Conservation (phyloP, 495 filamentous ascomycete species). For the Penicillium riverlandense region DNA sequence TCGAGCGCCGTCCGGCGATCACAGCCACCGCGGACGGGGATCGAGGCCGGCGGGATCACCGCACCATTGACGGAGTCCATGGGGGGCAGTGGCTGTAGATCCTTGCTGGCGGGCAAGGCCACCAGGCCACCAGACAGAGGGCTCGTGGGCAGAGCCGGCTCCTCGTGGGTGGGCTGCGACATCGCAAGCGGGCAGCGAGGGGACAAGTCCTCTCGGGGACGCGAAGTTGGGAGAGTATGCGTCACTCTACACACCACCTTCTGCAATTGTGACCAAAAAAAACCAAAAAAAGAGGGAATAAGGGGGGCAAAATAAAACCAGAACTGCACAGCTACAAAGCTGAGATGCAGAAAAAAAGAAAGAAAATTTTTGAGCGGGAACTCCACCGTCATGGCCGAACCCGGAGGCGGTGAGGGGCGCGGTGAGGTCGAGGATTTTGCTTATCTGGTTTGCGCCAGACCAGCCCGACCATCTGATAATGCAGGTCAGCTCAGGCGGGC, state of each 20-base stretch:
- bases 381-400: constrained; percentile 2
- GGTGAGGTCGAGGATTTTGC: constrained; percentile 4
- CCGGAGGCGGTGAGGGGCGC: no score
- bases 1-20: constrained; percentile 71
- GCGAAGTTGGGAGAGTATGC: constrained; percentile 17
- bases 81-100: constrained; percentile 24
- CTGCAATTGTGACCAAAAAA: neutral
- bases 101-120: constrained; percentile 18
- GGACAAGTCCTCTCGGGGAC: constrained; percentile 41
- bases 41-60: constrained; percentile 44
- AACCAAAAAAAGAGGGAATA: neutral
- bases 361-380: constrained; percentile 17
- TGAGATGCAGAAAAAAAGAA: constrained; percentile 16
- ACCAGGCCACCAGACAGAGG: constrained; percentile 29
- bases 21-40: constrained; percentile 34
- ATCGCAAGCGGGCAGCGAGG: constrained; percentile 26
- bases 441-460: neutral
- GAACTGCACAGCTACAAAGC: constrained; percentile 16
- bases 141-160: constrained; percentile 27
- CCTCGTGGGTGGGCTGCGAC: constrained; percentile 24
- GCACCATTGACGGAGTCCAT: constrained; percentile 27
- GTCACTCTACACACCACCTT: constrained; percentile 41
- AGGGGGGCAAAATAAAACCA: neutral
- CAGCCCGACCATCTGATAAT: no score
- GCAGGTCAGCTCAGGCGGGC: no score